Evolutionary conservation across 208 protist species (phyloP).

Genomic region (Entamoeba invadens): DNA sequence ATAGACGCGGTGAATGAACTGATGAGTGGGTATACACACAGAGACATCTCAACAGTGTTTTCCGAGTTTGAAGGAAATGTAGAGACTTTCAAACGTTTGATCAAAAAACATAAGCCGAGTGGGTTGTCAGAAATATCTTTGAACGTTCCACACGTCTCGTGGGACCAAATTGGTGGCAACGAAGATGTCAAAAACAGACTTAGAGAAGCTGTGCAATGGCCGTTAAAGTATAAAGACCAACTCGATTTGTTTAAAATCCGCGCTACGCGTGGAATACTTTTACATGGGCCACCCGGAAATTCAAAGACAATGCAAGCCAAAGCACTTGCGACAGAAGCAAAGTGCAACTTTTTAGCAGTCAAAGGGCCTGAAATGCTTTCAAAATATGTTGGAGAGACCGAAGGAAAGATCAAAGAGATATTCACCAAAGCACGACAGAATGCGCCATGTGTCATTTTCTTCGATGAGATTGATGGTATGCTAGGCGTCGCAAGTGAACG

Average conservation of each 20-base stretch:
- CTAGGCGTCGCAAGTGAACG: constrained; percentile 12
- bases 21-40: background rate
- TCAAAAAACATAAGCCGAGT: background rate
- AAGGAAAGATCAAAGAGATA: constrained; percentile 63
- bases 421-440: constrained; percentile 62
- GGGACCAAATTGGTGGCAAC: background rate
- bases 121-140: background rate
- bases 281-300: constrained; percentile 48
- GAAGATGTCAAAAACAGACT: background rate
- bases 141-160: background rate
- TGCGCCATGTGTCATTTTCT: constrained; percentile 76
- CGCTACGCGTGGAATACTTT: background rate
- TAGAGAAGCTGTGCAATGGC: constrained; percentile 2
- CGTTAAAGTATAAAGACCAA: background rate
- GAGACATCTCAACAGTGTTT: background rate
- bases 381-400: constrained; percentile 79
- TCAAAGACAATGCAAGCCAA: constrained; percentile 69
- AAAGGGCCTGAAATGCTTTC: constrained; percentile 60
- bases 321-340: constrained; percentile 58
- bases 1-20: background rate
- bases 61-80: background rate
- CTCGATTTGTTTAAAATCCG: background rate
- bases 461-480: constrained; percentile 61
- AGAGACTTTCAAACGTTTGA: background rate
- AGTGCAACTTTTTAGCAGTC: constrained; percentile 67